Base-by-base conservation (phyloP, 2,329 filamentous ascomycete species). In the Verticillium zaregamsianum region DNA sequence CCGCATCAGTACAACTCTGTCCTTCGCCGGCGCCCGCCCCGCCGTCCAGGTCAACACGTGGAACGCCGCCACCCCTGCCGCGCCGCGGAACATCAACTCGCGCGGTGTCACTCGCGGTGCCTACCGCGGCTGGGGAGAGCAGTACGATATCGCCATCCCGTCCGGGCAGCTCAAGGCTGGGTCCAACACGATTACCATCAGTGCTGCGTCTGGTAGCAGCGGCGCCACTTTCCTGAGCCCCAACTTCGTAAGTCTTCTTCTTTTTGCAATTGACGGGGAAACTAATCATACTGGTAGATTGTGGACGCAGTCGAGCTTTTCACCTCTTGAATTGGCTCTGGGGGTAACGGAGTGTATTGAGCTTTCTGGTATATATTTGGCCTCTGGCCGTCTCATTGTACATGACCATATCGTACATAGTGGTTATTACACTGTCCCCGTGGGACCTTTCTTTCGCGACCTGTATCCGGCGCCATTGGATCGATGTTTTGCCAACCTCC, bases 21-120 rank as follows among this genome's bases (percentile, higher is more conserved):
- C 83, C 2, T 89, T 88, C 65, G 81, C 82, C 0, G 82, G 86
- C 25, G 85, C 79, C 6, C 78, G 87, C 12, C 87, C 87, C 1
- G 77, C 80, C 49, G 81, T 80, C 12, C 79, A 72, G n/a, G 77
- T 89, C 57, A 89, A 89, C 67, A 76, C 74, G 40, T 88, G 80
- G 72, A 77, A 70, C 11, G 79, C 78, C 1, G 63, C 77, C 0
- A 75, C 77, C 0, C 85, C 84, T 1, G 70, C 77, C 2, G 83
- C 85, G 0, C 87, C 87, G 0, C 80, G 77, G 11, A 87, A 88
- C 73, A 85, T 90, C 57, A 81, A 90, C 69, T 87, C 83, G 5
- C 80, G 87, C 17, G 87, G 87, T 14, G 80, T 90, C 2, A 90
- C 87, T 0, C 78, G 88, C 14, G 88, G 87, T 12, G 86, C 86